These are phyloP conservation scores for Penicillium vulpinum DNA, from an alignment of 2,329 filamentous ascomycete genomes.

Conservation along the genomic window DNA sequence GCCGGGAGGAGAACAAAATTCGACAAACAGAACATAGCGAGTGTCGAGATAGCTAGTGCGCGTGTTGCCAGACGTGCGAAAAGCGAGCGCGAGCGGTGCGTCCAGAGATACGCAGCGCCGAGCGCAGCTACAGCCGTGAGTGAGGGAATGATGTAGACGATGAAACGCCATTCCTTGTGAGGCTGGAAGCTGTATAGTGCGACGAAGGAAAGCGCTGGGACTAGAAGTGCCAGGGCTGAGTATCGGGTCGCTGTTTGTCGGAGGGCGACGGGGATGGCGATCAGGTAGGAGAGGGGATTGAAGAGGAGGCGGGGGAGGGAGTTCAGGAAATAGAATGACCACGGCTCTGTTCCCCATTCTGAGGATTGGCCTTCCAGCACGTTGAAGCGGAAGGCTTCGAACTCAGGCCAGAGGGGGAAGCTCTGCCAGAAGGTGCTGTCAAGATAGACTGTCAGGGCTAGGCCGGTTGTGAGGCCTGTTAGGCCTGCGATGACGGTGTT, in stretches of 20 bases:
- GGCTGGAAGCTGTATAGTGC: conserved; percentile 82
- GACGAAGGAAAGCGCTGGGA: conserved; percentile 72
- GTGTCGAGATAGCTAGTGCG: conserved; percentile 59
- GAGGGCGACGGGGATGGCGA: conserved; percentile 54
- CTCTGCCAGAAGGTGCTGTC: conserved; percentile 94
- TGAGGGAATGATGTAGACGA: conserved; percentile 81
- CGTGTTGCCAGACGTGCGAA: conserved; percentile 58
- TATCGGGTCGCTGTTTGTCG: conserved; percentile 55
- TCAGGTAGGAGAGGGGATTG: conserved; percentile 67
- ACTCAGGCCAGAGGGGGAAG: conserved; percentile 81
- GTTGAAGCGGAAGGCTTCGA: conserved; percentile 88
- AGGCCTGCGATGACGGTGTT: conserved; percentile 66
- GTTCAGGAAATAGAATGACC: conserved; percentile 81
- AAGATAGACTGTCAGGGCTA: conserved; percentile 70
- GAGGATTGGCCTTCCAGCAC: conserved; percentile 78
- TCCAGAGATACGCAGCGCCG: conserved; percentile 69
- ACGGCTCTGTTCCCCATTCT: conserved; percentile 84
- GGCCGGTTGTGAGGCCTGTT: conserved; percentile 67
- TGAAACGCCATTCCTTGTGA: conserved; percentile 95
- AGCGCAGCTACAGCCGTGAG: conserved; percentile 76
- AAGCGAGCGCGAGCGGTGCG: conserved; percentile 62
- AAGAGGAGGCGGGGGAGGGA: conserved; percentile 79
- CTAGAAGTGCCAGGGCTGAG: conserved; percentile 54
- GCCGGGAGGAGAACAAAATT: conserved; percentile 71
- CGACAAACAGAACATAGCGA: conserved; percentile 62